phyloP scores from a whole-genome alignment of 805 yeast species.

The Metschnikowia reukaufii region DNA sequence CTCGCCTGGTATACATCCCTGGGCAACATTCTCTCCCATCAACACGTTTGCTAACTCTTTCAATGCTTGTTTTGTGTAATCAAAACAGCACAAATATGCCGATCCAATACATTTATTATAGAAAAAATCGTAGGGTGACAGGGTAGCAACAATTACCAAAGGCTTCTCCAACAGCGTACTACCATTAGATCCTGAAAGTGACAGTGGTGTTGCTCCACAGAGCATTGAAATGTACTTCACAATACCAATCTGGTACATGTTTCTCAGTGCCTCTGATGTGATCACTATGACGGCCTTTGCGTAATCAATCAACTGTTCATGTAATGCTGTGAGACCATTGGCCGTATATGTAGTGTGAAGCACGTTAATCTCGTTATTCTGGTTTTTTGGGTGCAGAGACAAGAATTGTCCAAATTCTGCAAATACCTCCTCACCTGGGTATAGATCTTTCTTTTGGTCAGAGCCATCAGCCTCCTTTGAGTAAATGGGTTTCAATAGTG shows the following conservation, averaged over 20 bases:
- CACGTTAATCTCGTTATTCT: conserved; percentile 40
- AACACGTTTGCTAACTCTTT: conserved; percentile 49
- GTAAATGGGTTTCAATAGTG: conserved; percentile 39
- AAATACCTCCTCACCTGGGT: conserved; percentile 52
- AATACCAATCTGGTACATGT: conserved; percentile 61
- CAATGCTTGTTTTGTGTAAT: conserved; percentile 54
- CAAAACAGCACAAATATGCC: conserved; percentile 60
- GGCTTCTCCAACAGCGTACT: conserved; percentile 44
- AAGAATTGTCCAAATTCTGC: conserved; percentile 50
- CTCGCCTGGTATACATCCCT: conserved; percentile 59
- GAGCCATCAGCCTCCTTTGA: conserved; percentile 14
- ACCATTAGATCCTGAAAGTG: conserved; percentile 19
- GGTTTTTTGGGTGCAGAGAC: conserved; percentile 33
- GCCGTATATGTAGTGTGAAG: conserved; percentile 60
- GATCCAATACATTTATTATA: conserved; percentile 55
- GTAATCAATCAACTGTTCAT: conserved; percentile 52
- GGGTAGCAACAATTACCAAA: conserved; percentile 57
- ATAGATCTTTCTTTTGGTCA: conserved; percentile 23
- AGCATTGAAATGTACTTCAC: conserved; percentile 56
- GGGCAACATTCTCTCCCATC: conserved; percentile 53
- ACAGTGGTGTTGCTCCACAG: conserved; percentile 48
- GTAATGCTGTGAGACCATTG: conserved; percentile 53
- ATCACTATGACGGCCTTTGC: conserved; percentile 52
- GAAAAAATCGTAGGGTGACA: conserved; percentile 62
- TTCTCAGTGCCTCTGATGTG: conserved; percentile 58